A percentile compares a stretch with the other conserved stretches of the same genome.
These are phyloP conservation scores for Rhodofomes roseus DNA, from an alignment of 1,284 basidiomycete genomes.

Conservation along the genomic window DNA sequence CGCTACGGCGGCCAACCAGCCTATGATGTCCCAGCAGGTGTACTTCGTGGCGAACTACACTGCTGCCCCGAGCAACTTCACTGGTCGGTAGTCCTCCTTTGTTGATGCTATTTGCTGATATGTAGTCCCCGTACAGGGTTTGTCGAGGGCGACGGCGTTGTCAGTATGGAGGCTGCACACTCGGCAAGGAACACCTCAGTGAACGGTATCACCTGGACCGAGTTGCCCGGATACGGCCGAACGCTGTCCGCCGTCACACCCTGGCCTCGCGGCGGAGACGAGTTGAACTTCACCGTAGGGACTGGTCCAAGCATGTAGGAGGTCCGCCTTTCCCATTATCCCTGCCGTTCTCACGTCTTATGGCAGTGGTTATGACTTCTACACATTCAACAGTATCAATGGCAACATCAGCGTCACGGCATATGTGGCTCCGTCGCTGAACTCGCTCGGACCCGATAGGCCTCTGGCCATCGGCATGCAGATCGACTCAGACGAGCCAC, in stretches of 20 bases:
- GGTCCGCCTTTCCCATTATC: background rate
- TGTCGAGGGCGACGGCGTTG: constrained; percentile 58
- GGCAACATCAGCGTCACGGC: constrained; percentile 46
- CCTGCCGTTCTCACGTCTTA: background rate
- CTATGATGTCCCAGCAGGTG: constrained; percentile 27
- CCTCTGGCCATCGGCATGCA: constrained; percentile 56
- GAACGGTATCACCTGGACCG: constrained; percentile 50
- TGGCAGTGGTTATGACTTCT: constrained; percentile 54
- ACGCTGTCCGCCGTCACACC: constrained; percentile 61
- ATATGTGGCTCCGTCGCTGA: constrained; percentile 58
- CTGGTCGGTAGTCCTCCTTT: constrained; percentile 34
- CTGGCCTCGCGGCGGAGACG: constrained; percentile 51
- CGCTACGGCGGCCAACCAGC: constrained; percentile 39
- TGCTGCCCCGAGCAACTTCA: constrained; percentile 39
- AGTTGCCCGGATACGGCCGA: constrained; percentile 54
- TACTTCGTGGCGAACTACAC: constrained; percentile 40
- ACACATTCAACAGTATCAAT: constrained; percentile 45
- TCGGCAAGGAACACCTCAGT: constrained; percentile 48
- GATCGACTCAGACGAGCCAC: constrained; percentile 43
- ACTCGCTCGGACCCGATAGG: constrained; percentile 48
- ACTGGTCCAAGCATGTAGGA: constrained; percentile 53
- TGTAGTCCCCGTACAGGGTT: constrained; percentile 39
- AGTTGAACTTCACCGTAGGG: constrained; percentile 55
- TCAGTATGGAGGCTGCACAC: constrained; percentile 66
- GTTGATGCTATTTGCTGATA: background rate